Base-by-base conservation (phyloP, 2,329 filamentous ascomycete species). In the Arthrobotrys musiformis region DNA sequence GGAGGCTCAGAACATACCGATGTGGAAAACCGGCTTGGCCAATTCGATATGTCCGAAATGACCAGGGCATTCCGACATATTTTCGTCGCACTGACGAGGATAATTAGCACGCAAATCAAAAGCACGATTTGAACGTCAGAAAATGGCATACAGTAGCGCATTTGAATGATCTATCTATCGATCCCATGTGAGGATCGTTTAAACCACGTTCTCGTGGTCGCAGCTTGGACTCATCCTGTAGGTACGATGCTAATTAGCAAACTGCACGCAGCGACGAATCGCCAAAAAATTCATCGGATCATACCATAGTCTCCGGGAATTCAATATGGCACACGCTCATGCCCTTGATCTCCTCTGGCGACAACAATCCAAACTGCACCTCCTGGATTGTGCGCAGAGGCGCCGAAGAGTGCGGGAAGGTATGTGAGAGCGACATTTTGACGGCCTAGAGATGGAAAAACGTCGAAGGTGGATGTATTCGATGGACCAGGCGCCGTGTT, bases 21-120 rank as follows among this genome's bases (percentile, higher is more conserved):
- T 89, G 82, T 99, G 95, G 84, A 92, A 99, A 81, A 99, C 95
- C 69, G 96, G 95, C 83, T 93, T 94, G 46, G 95, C 94, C 81
- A 99, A 88, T 85, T 99, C 96, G 82, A 99, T 99, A 85, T 99
- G 96, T 79, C 95, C 95, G 83, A 99, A 99, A 84, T 99, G 95
- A 77, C 95, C 95, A 75, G 95, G 94, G 84, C 95, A 99, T 83
- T 97, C 93, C 79, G 92, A 91, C 89, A 97, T 97, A 82, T 92
- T 91, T 85, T 99, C 94, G 79, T 94, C 92, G 85, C 95, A 99
- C 81, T 81, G 56, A 15, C 26, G 9, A 30, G 11, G 19, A 63
- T 24, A 30, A 35, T 78, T 64, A 78, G 74, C 28, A 37, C 6
- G 42, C 2, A 28, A 22, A 33, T 33, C 4, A 52, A 37, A 22